Percentiles rank a stretch among this genome's conserved stretches.
Conservation (phyloP, 2,329 filamentous ascomycete species). For the Pseudogymnoascus sp. region DNA sequence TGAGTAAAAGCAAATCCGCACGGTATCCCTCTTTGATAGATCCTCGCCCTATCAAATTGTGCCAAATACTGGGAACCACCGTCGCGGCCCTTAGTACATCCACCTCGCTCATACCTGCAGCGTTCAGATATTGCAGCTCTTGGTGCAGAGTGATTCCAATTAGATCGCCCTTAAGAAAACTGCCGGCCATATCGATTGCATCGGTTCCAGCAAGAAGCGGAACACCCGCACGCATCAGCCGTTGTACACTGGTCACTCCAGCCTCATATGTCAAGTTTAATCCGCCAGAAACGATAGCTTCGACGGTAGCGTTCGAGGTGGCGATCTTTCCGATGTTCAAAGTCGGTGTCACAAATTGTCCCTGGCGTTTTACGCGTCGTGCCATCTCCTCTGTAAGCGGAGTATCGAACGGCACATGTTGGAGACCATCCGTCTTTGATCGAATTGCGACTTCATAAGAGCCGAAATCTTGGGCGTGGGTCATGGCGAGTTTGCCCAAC, state of each 20-base stretch:
- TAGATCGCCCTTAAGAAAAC: not conserved
- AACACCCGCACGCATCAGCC: slow-evolving; percentile 2
- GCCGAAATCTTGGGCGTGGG: slow-evolving; percentile 17
- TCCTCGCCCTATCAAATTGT: slow-evolving; percentile 10
- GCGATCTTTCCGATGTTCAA: slow-evolving; percentile 19
- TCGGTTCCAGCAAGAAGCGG: slow-evolving; percentile 12
- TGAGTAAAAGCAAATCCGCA: slow-evolving; percentile 11
- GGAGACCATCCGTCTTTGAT: slow-evolving; percentile 20
- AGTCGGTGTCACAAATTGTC: slow-evolving; percentile 22
- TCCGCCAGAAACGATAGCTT: not conserved
- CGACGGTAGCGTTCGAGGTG: not conserved
- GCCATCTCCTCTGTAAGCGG: slow-evolving; percentile 15
- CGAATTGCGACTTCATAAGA: slow-evolving; percentile 18
- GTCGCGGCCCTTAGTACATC: slow-evolving; percentile 10
- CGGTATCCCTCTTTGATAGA: slow-evolving; percentile 9
- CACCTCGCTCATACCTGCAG: slow-evolving; percentile 9
- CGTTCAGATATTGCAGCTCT: slow-evolving; percentile 10
- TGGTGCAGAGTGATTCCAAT: slow-evolving; percentile 10
- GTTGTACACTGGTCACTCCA: not conserved
- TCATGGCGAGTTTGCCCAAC: slow-evolving; percentile 18
- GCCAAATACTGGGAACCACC: not conserved
- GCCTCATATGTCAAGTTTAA: not conserved
- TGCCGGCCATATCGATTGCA: not conserved
- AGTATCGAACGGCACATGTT: slow-evolving; percentile 24
- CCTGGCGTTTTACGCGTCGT: slow-evolving; percentile 16